These are phyloP conservation scores for Aspergillus uvarum DNA, from an alignment of 2,329 filamentous ascomycete species.

Conservation along the genomic window DNA sequence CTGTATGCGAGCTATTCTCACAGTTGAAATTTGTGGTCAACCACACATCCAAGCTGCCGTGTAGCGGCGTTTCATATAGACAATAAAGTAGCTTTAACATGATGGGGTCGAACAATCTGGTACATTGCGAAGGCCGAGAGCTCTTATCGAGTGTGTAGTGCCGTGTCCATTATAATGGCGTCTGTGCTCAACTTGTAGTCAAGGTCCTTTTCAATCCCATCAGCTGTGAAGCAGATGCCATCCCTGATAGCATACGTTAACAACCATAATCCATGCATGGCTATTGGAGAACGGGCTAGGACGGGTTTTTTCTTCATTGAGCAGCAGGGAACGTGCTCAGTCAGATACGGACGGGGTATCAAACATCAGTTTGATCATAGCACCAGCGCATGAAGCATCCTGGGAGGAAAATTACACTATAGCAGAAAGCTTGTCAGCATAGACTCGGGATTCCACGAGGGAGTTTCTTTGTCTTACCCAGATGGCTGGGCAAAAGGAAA, in stretches of 20 bases:
- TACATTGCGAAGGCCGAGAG: not conserved
- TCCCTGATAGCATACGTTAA: not conserved
- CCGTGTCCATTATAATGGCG: not conserved
- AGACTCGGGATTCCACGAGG: not conserved
- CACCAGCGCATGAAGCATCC: not conserved
- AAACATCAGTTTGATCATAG: not conserved
- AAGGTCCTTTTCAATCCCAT: not conserved
- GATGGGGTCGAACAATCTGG: not conserved
- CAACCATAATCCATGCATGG: not conserved
- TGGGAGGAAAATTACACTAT: not conserved
- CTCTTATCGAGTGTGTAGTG: not conserved
- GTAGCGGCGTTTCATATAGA: not conserved
- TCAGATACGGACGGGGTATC: not conserved
- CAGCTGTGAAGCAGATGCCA: not conserved
- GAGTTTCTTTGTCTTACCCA: conserved; percentile 51
- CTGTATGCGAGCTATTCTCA: not conserved
- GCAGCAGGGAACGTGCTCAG: not conserved
- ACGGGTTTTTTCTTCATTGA: not conserved
- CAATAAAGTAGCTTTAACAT: conserved; percentile 6
- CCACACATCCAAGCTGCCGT: not conserved
- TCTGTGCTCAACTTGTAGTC: no score
- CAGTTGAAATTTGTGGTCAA: not conserved
- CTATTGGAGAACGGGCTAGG: not conserved
- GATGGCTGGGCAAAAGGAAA: conserved; percentile 87
- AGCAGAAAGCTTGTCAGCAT: conserved; percentile 1